phyloP scores from a whole-genome alignment of 495 filamentous ascomycete genomes.

The Ascodesmis nigricans region DNA sequence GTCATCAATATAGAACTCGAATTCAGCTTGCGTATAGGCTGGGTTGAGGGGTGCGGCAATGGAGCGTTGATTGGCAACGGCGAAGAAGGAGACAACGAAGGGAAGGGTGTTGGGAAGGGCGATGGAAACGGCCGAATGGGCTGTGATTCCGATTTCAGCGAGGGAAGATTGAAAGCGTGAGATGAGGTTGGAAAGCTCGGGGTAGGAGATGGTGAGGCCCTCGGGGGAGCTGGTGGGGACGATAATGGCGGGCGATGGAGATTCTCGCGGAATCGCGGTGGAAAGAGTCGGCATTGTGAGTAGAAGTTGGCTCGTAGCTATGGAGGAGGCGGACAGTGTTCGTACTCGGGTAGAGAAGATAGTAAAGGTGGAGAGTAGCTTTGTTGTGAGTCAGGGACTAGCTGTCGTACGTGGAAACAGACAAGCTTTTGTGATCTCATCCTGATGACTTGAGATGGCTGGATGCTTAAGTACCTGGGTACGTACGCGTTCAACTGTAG shows the following conservation, averaged over 20 bases:
- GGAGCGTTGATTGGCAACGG: conserved; percentile 49
- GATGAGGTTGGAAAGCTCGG: conserved; percentile 37
- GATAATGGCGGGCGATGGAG: conserved; percentile 36
- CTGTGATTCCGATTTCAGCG: conserved; percentile 42
- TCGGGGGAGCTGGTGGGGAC: conserved; percentile 33
- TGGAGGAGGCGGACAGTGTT: too few species aligned
- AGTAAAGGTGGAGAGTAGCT: too few species aligned
- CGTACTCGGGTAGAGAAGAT: too few species aligned
- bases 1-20: conserved; percentile 77
- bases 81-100: conserved; percentile 64
- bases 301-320: too few species aligned
- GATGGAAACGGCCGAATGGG: conserved; percentile 47
- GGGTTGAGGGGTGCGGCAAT: conserved; percentile 66
- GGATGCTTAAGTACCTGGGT: too few species aligned
- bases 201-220: conserved; percentile 38
- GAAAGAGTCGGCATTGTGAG: conserved; percentile 30
- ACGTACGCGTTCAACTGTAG: too few species aligned
- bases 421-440: too few species aligned
- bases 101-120: conserved; percentile 58
- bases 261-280: conserved; percentile 26
- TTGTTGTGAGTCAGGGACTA: too few species aligned
- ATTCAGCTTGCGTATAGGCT: conserved; percentile 66
- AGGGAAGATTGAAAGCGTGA: conserved; percentile 47
- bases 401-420: too few species aligned
- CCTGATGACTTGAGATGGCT: too few species aligned